Evolutionary conservation across 768 basidiomycete species (phyloP), one percentile per base, ranked within the genome.

Genomic region (Auricularia heimuer): DNA sequence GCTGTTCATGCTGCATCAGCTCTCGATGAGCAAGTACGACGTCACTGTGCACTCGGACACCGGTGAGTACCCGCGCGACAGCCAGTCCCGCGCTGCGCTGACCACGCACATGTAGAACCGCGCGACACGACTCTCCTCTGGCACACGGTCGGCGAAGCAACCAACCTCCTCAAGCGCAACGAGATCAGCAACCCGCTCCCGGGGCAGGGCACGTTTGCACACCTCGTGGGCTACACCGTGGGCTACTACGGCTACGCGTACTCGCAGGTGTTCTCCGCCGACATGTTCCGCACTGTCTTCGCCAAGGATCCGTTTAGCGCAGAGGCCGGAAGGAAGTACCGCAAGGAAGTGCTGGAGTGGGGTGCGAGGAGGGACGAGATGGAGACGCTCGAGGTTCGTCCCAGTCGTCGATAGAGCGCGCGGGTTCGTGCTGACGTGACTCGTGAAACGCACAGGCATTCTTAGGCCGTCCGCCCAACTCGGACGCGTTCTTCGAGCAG

Each of bases 21-120:
- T 94, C 6, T 94, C 92, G 81, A 92, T 90, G 70, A 90, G 86
- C 66, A 85, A 84, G 69, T 90, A 85, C 68, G 90, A 92, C 73
- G 80, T 89, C 69, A 83, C 85, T 70, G 84, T 90, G 6, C 89
- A 90, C 74, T 86, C 84, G 1, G 83, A 85, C 68, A 80, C 85
- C 78, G 82, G 89, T 85, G 54, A 45, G 75, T 3, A 29, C 69
- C 47, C 6, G 6, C 4, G 11, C 47, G 11, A 14, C 47, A 16
- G 4, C 18, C 16, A 16, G 11, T 1, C 29, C 6, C 44, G 1
- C 16, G 35, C 29, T 21, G 34, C 16, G 24, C 18, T 39, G 33
- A 37, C 44, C 21, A 36, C 64, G 39, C 65, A 63, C 63, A 61
- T 67, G 61, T 60, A 65, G 51, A 62, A 10, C 34, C 56, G 8